These are phyloP conservation scores for Ophiostoma perfectum DNA, from an alignment of 2,329 filamentous ascomycete species.

Conservation along the genomic window DNA sequence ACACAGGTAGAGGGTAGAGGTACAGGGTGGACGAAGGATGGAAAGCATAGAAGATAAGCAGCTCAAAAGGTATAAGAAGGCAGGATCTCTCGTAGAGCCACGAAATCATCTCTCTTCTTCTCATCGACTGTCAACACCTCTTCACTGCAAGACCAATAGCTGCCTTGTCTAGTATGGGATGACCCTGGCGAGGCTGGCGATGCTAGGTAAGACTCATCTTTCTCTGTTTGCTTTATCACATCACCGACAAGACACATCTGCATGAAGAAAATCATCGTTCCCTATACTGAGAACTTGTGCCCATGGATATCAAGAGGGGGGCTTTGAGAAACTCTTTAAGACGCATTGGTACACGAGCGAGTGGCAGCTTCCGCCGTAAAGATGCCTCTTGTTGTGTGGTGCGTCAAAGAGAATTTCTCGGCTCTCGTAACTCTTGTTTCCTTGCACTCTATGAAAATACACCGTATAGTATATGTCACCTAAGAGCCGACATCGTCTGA, in stretches of 20 bases:
- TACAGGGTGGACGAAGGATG: too few relatives aligned
- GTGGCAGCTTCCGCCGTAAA: neutral
- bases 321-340: neutral
- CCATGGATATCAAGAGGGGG: neutral
- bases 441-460: conserved; percentile 20
- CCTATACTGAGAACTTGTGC: conserved; percentile 25
- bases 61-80: too few relatives aligned
- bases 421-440: neutral
- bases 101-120: too few relatives aligned
- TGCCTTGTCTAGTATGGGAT: neutral
- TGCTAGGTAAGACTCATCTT: neutral
- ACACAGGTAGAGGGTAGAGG: too few relatives aligned
- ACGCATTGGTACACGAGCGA: neutral
- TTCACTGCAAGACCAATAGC: too few relatives aligned
- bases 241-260: conserved; percentile 1
- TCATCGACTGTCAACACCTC: too few relatives aligned
- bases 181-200: neutral
- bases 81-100: too few relatives aligned
- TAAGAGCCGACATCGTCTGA: conserved; percentile 30
- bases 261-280: conserved; percentile 26
- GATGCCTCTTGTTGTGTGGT: neutral
- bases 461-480: conserved; percentile 22
- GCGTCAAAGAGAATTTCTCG: neutral
- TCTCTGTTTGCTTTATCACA: neutral
- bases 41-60: too few relatives aligned